phyloP scores from a whole-genome alignment of 805 yeast genomes.

The Zygosaccharomyces bisporus region DNA sequence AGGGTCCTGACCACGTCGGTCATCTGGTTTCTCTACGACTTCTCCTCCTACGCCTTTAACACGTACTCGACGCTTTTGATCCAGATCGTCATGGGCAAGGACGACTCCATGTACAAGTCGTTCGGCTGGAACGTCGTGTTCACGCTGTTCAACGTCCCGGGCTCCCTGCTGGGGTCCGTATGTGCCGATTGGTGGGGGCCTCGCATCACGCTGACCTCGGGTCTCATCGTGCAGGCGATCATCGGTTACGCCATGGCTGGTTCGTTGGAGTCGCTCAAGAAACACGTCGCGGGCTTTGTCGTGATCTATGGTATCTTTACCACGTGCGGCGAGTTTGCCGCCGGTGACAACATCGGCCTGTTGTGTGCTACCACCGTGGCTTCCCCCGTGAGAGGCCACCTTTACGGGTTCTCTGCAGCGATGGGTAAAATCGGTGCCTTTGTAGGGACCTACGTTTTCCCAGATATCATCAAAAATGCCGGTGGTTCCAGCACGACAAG shows the following conservation, averaged over 20 bases:
- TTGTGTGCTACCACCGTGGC: conserved; percentile 84
- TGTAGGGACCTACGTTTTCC: conserved; percentile 85
- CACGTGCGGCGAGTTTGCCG: conserved; percentile 89
- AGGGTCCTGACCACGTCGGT: conserved; percentile 65
- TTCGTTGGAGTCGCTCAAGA: conserved; percentile 48
- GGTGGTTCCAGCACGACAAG: conserved; percentile 48
- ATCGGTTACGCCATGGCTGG: conserved; percentile 86
- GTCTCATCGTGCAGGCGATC: conserved; percentile 68
- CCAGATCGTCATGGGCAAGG: conserved; percentile 51
- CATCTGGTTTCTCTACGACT: conserved; percentile 91
- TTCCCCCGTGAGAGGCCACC: conserved; percentile 84
- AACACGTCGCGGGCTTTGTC: conserved; percentile 71
- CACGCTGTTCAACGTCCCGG: conserved; percentile 86
- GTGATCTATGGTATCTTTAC: conserved; percentile 86
- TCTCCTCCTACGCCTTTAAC: conserved; percentile 83
- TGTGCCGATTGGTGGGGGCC: conserved; percentile 91
- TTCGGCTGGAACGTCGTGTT: conserved; percentile 93
- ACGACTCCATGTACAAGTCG: conserved; percentile 59
- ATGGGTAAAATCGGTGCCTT: conserved; percentile 91
- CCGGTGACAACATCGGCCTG: conserved; percentile 88
- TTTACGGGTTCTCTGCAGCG: conserved; percentile 90
- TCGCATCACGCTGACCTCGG: conserved; percentile 65
- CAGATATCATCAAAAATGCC: conserved; percentile 61
- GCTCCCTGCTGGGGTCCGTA: conserved; percentile 82
- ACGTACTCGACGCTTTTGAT: conserved; percentile 75